Conservation (phyloP, 768 basidiomycete genomes). For the Lepiota venenata region DNA sequence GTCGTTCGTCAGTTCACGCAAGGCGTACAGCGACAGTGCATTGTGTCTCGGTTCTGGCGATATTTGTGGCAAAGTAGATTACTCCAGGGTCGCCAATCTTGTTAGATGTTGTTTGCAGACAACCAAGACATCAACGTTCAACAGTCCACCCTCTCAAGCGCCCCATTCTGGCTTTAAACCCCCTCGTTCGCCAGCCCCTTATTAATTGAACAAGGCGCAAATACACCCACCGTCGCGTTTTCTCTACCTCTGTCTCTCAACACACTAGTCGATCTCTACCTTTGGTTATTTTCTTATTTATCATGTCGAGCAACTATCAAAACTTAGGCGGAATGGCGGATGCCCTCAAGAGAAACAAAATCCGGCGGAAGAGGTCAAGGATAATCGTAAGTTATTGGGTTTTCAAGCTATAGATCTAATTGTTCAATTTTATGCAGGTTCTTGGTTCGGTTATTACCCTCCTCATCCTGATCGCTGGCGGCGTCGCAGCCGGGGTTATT, state of each 20-base stretch:
- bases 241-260: not conserved
- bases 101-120: not conserved
- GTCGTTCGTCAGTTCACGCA: not conserved
- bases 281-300: constrained; percentile 1
- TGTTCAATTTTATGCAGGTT: constrained; percentile 35
- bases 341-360: constrained; percentile 27
- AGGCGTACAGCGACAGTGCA: too few species aligned
- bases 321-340: constrained; percentile 18
- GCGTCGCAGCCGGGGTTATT: constrained; percentile 61
- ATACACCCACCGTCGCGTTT: not conserved
- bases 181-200: too few species aligned
- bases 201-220: not conserved
- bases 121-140: not conserved
- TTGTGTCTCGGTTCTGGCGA: too few species aligned
- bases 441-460: constrained; percentile 46
- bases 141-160: not conserved
- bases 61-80: not conserved
- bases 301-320: constrained; percentile 17
- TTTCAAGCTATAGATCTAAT: not conserved
- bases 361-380: constrained; percentile 41
- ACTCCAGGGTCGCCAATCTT: not conserved
- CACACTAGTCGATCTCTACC: constrained; percentile 9
- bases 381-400: constrained; percentile 45
- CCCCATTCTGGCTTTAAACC: not conserved
- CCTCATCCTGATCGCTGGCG: constrained; percentile 50